Base-by-base conservation (phyloP, 345 rosid genomes). In the Erucastrum elatum region DNA sequence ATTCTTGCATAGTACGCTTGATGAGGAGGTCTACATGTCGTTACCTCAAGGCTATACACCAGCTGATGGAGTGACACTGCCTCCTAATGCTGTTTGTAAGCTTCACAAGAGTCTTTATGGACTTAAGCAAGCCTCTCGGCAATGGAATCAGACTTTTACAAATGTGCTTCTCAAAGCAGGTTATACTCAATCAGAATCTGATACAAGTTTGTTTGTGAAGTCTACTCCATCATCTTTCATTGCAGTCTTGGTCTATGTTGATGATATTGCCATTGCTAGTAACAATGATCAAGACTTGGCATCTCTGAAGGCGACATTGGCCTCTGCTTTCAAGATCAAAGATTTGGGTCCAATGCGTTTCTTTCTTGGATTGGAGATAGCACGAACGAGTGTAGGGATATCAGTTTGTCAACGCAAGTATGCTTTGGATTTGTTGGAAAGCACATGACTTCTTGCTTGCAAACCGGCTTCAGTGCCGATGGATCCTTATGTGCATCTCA, bases 41-140 rank as follows among this genome's bases (percentile, higher is more conserved):
- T 13, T 66, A 0, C 58, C 70, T 9, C 56, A 26, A 0, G 6
- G 56, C 0, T 66, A 66, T 5, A 30, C 71, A 0, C 58, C 34
- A 0, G 6, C 4, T 5, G 2, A 12, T 3, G 6, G 26, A 3
- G 10, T 3, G 0, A 0, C 0, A 0, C 7, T 63, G 0, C 67
- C 67, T n/a, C 67, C 44, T 31, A 31, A 39, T 3, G 12, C 10
- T 39, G 46, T 39, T 8, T 39, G 46, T 6, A 9, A 2, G 1
- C 3, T 39, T 31, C 2, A 3, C 0, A 63, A 63, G 5, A 31
- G 12, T 7, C 7, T 60, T 0, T 60, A 60, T 26, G 34, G 64
- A 0, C 13, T 60, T 2, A 26, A 63, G 0, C 67, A 63, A 0
- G 67, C 64, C 1, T 63, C 67, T 15, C 4, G 39, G 0, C 41